Conservation (phyloP, 1,284 basidiomycete species). For the Pseudozyma sp. region DNA sequence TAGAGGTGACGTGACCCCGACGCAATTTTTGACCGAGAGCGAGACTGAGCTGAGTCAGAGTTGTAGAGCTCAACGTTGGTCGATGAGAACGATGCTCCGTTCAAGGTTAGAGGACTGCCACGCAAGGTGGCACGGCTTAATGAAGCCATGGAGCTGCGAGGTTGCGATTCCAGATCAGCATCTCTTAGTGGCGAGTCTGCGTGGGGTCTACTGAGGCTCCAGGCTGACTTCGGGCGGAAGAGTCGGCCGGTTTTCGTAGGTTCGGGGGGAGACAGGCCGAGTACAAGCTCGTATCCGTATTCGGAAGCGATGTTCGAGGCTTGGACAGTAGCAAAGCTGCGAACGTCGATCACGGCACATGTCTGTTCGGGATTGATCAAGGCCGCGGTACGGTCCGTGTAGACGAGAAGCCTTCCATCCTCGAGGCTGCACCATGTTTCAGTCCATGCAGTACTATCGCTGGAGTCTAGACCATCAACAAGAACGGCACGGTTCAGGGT, state of each 20-base stretch:
- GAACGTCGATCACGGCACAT: conserved; percentile 20
- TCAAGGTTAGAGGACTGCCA: not conserved
- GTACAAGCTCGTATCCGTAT: conserved; percentile 12
- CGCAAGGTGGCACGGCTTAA: conserved; percentile 14
- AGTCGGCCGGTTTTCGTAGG: conserved; percentile 6
- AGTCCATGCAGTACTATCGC: conserved; percentile 23
- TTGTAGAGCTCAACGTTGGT: conserved; percentile 2
- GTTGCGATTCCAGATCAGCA: conserved; percentile 1
- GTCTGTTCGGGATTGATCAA: conserved; percentile 26
- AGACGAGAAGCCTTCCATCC: conserved; percentile 39
- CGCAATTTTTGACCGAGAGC: conserved; percentile 24
- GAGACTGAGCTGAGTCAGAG: not conserved
- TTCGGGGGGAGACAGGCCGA: conserved; percentile 11
- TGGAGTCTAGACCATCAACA: conserved; percentile 18
- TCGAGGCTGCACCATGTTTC: conserved; percentile 47
- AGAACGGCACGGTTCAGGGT: conserved; percentile 23
- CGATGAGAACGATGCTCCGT: not conserved
- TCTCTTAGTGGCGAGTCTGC: conserved; percentile 1
- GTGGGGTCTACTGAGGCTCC: conserved; percentile 15
- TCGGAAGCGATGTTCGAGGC: not conserved
- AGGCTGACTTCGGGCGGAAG: conserved; percentile 22
- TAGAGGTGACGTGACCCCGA: conserved; percentile 27
- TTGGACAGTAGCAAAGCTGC: conserved; percentile 16
- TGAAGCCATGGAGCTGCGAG: conserved; percentile 7
- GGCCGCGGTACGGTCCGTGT: conserved; percentile 34